Evolutionary conservation across 768 basidiomycete species (phyloP).

Genomic region (Psilocybe tampanensis): DNA sequence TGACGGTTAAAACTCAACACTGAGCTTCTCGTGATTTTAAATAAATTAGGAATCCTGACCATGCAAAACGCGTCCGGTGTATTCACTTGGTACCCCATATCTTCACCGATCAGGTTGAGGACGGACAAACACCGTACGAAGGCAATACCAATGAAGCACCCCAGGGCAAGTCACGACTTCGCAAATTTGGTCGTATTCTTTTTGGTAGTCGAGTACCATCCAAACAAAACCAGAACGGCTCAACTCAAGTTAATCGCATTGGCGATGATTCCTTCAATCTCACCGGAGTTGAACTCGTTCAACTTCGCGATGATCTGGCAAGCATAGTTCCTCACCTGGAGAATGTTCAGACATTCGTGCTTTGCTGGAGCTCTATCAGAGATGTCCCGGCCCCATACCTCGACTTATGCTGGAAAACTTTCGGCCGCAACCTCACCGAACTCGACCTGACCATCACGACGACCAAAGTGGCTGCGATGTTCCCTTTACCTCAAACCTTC

Average conservation of each 20-base stretch:
- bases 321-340: conserved; percentile 8
- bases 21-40: background rate
- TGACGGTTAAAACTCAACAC: background rate
- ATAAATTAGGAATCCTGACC: background rate
- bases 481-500: conserved; percentile 9
- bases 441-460: conserved; percentile 8
- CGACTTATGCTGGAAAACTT: conserved; percentile 5
- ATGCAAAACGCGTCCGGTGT: background rate
- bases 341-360: conserved; percentile 6
- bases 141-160: background rate
- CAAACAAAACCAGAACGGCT: background rate
- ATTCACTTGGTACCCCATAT: background rate
- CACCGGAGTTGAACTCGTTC: background rate
- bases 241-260: background rate
- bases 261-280: background rate
- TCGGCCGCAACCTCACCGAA: conserved; percentile 6
- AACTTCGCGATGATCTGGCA: background rate
- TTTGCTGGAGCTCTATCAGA: background rate
- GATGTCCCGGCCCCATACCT: conserved; percentile 1
- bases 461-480: background rate
- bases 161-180: background rate
- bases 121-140: background rate
- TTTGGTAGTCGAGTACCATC: background rate
- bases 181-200: background rate
- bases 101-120: background rate